Evolutionary conservation across 2,329 filamentous ascomycete species (phyloP), one percentile per base, ranked within the genome.

Genomic region (Phialophora macrospora): DNA sequence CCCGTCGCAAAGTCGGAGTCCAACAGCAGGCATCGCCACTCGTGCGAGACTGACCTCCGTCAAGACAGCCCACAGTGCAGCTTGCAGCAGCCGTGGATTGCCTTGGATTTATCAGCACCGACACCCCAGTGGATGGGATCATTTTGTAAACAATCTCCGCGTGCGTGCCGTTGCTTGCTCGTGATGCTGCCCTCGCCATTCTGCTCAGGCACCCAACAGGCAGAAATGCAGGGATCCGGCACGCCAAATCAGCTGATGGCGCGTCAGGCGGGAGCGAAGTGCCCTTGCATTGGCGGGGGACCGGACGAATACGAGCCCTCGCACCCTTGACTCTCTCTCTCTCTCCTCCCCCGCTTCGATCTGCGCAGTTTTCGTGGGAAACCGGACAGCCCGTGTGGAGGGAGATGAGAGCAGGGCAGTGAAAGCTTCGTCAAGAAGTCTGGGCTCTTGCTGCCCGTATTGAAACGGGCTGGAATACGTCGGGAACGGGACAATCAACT

Each of bases 241-340:
- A 51, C 64, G 64, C 64, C 64, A 66, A 60, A 52, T 66, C 64
- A 63, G 38, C 49, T 66, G 64, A 66, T 17, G 34, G 34, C 64
- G 64, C 64, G 64, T 60, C 20, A 20, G 14, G 2, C 38, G 48
- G 48, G 7, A 24, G 20, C 20, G 20, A 51, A 11, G 48, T 48
- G 17, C 17, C 44, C 8, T 34, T 48, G 44, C 44, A 20, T 24
- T 41, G 24, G 49, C 2, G 14, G 38, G 12, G 3, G 12, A n/a
- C 6, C 2, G n/a, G 52, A 34, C 17, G 28, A 9, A 34, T 55
- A 55, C 52, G 52, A 55, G 52, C 12, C 12, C 38, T n/a, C 44
- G 0, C 4, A 5, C 34, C 46, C 28, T 49, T 12, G 8, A 22
- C 30, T 7, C 14, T 48, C 17, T n/a, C 14, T 17, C 14, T 41